Evolutionary conservation across 2,329 filamentous ascomycete genomes (phyloP), one percentile per base, ranked within the genome.

Genomic region (Aspergillus ruber): DNA sequence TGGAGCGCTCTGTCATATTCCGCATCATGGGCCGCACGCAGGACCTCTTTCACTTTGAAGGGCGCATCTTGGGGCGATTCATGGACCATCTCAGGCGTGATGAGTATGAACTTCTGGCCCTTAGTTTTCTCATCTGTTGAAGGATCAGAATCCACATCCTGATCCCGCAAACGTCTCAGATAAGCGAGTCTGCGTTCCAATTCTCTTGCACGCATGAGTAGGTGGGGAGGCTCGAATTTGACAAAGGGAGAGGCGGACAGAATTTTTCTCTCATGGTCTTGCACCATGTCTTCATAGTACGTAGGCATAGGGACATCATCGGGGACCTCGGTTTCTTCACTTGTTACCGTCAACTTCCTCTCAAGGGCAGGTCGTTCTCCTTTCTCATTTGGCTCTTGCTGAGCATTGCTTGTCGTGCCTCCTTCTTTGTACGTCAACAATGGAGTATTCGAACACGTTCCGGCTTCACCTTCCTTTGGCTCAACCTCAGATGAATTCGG

Each of bases 241-340:
- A 98, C 93, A 63, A 95, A 97, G 0, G 93, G 93, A 0, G 93
- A 98, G 1, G 90, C 89, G 1, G 94, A 98, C 5, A 98, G 74
- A 40, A 98, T 86, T 62, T 91, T 94, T 5, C 90, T 95, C 61
- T 94, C 83, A 60, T 95, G 90, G 59, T 95, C 91, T 48, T 89
- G 84, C 33, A 97, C 90, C 78, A 96, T 88, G 63, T 95, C 89
- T 63, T 90, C 90, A 64, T 97, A 97, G 61, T 90, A 95, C 0
- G 88, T 94, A 3, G 91, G 88, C 74, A 89, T 87, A 1, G 88
- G 87, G 36, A 88, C 76, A 63, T 91, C 85, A 57, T 91, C 87
- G 3, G 85, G 85, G 4, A 88, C 77, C 40, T 83, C 79, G 44
- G 73, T 56, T 6, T 47, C 56, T 29, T 64, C 56, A 13, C 50